Percentiles rank a stretch among this genome's conserved stretches.
These are phyloP conservation scores for Lepraria neglecta DNA, from an alignment of 495 filamentous ascomycete species.

Conservation along the genomic window DNA sequence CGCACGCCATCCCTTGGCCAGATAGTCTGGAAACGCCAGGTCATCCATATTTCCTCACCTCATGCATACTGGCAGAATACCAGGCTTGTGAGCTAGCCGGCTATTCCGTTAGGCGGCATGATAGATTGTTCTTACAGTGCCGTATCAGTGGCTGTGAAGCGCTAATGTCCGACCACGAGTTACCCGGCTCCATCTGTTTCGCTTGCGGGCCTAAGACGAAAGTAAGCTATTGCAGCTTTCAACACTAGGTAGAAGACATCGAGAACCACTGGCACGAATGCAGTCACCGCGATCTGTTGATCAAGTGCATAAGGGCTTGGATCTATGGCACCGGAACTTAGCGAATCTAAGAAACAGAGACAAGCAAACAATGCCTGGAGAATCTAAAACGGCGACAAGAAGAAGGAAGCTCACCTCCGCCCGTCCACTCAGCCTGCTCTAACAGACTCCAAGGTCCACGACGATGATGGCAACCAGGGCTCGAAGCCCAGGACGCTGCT, in stretches of 20 bases:
- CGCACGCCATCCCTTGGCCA: constrained; percentile 15
- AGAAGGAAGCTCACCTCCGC: no score
- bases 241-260: constrained; percentile 36
- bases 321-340: no score
- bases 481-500: no score
- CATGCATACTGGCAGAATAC: constrained; percentile 21
- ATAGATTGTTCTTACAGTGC: constrained; percentile 27
- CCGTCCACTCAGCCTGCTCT: no score
- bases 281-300: constrained; percentile 13
- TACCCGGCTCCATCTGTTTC: constrained; percentile 36
- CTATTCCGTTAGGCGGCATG: constrained; percentile 22
- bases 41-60: constrained; percentile 23
- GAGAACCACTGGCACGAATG: constrained; percentile 36
- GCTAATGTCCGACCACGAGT: constrained; percentile 49
- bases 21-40: constrained; percentile 14
- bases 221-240: constrained; percentile 38
- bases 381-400: no score
- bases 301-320: constrained; percentile 7
- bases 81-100: constrained; percentile 23
- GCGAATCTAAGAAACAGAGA: no score
- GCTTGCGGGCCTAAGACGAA: constrained; percentile 41
- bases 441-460: no score
- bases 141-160: constrained; percentile 32
- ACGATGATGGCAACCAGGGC: no score
- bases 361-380: no score